phyloP scores from a whole-genome alignment of 306 rosid genomes.

The Trifolium pratense region DNA sequence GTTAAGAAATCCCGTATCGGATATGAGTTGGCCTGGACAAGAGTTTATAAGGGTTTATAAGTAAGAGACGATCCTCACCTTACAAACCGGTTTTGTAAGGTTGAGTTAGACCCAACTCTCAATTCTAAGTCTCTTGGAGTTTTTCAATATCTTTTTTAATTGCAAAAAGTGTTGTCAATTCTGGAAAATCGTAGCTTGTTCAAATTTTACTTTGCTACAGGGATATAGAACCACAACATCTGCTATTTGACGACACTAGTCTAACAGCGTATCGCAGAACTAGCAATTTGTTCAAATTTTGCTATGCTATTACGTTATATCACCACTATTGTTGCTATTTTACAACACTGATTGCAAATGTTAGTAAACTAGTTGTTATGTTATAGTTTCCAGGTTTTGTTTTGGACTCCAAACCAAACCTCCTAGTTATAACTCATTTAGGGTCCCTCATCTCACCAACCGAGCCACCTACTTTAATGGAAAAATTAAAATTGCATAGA shows the following conservation, averaged over 20 bases:
- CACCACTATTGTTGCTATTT: not conserved
- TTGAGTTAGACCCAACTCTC: too few species aligned
- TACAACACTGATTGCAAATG: not conserved
- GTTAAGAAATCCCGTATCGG: too few species aligned
- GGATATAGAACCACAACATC: too few species aligned
- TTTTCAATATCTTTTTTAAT: conserved; percentile 1
- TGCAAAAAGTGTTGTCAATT: not conserved
- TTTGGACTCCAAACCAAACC: conserved; percentile 4
- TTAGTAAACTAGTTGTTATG: not conserved
- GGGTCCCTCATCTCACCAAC: not conserved
- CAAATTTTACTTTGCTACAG: not conserved
- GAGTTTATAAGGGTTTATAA: too few species aligned
- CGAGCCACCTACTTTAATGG: conserved; percentile 7
- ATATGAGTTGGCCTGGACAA: too few species aligned
- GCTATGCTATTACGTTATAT: not conserved
- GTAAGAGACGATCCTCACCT: too few species aligned
- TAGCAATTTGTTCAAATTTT: not conserved
- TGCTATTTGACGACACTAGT: too few species aligned
- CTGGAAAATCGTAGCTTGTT: not conserved
- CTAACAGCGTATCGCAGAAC: too few species aligned
- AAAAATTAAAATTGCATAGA: not conserved
- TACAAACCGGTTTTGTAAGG: too few species aligned
- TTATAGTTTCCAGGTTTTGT: not conserved
- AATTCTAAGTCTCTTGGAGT: too few species aligned
- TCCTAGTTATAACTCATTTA: not conserved